phyloP scores from a whole-genome alignment of 2,329 filamentous ascomycete species.

The Didymella segeticola region DNA sequence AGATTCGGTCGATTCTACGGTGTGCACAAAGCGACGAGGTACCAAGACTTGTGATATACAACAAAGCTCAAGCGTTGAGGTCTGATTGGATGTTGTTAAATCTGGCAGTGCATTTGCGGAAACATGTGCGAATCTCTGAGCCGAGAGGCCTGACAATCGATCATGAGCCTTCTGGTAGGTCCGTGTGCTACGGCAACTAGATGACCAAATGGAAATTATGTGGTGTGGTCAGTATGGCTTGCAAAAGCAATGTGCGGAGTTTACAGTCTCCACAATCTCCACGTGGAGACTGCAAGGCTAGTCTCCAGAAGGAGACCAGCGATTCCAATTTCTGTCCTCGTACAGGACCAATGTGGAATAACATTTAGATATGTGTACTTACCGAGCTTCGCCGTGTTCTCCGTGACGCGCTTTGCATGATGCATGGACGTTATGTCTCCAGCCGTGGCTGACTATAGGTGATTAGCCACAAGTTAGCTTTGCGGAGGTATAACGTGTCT shows the following conservation, averaged over 20 bases:
- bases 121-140: background rate
- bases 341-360: constrained; percentile 1
- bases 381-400: constrained; percentile 15
- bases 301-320: constrained; percentile 1
- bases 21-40: background rate
- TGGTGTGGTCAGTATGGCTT: constrained; percentile 10
- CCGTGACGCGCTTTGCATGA: background rate
- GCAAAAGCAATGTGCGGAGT: constrained; percentile 12
- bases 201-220: background rate
- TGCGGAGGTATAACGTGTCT: background rate
- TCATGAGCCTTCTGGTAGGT: background rate
- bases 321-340: background rate
- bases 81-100: constrained; percentile 6
- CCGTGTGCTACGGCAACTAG: background rate
- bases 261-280: background rate
- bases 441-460: constrained; percentile 4
- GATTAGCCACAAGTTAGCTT: background rate
- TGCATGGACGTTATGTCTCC: background rate
- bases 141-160: background rate
- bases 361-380: background rate
- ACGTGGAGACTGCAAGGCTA: constrained; percentile 7
- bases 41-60: background rate
- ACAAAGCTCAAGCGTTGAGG: background rate
- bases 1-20: background rate
- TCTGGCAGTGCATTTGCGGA: constrained; percentile 2